Evolutionary conservation across 306 rosid species (phyloP).

Genomic region (Quercus ilex): DNA sequence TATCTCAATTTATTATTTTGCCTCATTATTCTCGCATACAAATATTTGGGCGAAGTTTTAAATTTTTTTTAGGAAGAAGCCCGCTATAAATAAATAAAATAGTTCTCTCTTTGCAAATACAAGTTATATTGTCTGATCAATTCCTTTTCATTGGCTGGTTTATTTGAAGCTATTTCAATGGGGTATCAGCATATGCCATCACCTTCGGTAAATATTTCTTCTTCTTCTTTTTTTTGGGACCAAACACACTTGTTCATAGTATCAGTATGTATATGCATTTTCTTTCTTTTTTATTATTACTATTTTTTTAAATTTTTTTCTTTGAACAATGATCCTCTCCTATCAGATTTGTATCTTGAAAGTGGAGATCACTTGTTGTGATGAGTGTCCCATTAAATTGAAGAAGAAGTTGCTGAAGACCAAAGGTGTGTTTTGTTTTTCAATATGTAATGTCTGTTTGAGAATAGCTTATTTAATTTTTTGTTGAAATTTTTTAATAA

Average conservation of each 20-base stretch:
- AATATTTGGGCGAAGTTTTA: not conserved
- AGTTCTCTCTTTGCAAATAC: not conserved
- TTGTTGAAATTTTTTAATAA: too few species aligned
- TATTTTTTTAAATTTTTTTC: too few species aligned
- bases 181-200: not conserved
- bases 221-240: not conserved
- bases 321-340: not conserved
- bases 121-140: not conserved
- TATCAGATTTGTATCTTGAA: not conserved
- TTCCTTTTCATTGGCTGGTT: not conserved
- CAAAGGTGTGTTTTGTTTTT: not conserved
- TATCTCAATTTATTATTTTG: too few species aligned
- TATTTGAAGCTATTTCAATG: not conserved
- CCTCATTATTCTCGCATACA: too few species aligned
- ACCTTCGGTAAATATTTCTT: not conserved
- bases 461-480: too few species aligned
- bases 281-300: not conserved
- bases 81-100: not conserved
- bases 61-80: not conserved
- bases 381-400: not conserved
- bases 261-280: not conserved
- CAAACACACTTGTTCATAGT: not conserved
- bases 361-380: not conserved
- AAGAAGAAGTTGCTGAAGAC: not conserved
- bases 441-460: too few species aligned